Evolutionary conservation across 2,329 filamentous ascomycete species (phyloP).

Genomic region (Myriosclerotinia curreyana): DNA sequence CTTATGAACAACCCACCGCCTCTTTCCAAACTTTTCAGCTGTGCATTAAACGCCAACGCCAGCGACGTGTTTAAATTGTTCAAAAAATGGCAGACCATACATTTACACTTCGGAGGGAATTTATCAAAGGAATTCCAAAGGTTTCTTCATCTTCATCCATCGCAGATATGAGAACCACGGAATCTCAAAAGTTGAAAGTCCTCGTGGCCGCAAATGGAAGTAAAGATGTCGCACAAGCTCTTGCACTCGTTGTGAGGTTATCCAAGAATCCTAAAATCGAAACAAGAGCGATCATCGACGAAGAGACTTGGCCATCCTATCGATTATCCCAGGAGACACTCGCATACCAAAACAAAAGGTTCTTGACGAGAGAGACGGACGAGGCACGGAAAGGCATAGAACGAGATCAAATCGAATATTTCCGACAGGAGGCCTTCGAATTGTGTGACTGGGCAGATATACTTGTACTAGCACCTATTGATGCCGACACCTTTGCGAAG

Average conservation of each 20-base stretch:
- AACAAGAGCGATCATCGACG: constrained; percentile 61
- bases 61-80: neutral
- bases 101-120: constrained; percentile 23
- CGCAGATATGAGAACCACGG: constrained; percentile 44
- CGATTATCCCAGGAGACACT: constrained; percentile 62
- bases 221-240: constrained; percentile 62
- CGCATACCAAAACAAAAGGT: constrained; percentile 54
- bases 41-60: constrained; percentile 6
- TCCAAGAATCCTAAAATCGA: constrained; percentile 63
- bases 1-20: no score
- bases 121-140: constrained; percentile 28
- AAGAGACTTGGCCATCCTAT: constrained; percentile 51
- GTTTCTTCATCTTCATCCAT: constrained; percentile 33
- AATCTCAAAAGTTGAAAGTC: constrained; percentile 55
- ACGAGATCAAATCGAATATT: constrained; percentile 46
- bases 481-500: constrained; percentile 78
- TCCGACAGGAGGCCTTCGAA: constrained; percentile 56
- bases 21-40: neutral
- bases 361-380: constrained; percentile 34
- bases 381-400: constrained; percentile 34
- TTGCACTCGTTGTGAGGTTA: constrained; percentile 63
- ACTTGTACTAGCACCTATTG: constrained; percentile 78
- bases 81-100: constrained; percentile 29
- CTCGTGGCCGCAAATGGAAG: constrained; percentile 65
- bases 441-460: constrained; percentile 86